A percentile compares a stretch with the other conserved stretches of the same genome.
Conservation (phyloP, 495 filamentous ascomycete genomes). For the Chaetomidium leptoderma region DNA sequence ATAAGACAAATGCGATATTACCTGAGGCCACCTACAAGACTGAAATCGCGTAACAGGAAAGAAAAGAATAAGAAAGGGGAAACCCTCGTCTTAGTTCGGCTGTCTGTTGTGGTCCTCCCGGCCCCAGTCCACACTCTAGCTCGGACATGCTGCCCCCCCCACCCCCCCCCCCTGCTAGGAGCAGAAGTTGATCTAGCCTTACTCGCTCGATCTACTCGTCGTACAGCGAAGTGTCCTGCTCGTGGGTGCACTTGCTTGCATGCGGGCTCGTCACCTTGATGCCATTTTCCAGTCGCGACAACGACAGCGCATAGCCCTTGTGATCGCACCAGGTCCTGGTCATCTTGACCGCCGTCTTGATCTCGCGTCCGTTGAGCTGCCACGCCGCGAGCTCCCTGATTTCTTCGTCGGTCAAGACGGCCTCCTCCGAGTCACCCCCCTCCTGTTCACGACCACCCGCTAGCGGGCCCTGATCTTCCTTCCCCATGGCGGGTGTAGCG, state of each 20-base stretch:
- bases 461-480: no score
- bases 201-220: slow-evolving; percentile 11
- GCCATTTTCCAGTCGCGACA: slow-evolving; percentile 34
- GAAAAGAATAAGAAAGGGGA: no score
- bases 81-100: no score
- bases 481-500: no score
- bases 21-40: no score
- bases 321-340: slow-evolving; percentile 35
- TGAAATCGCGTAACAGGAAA: no score
- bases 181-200: no score
- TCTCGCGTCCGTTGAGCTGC: slow-evolving; percentile 59
- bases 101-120: no score
- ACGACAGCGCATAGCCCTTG: slow-evolving; percentile 34
- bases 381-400: slow-evolving; percentile 42
- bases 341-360: slow-evolving; percentile 59
- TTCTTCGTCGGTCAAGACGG: slow-evolving; percentile 39
- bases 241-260: slow-evolving; percentile 21
- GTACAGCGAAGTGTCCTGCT: slow-evolving; percentile 23
- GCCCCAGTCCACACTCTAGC: no score
- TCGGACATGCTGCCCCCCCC: no score
- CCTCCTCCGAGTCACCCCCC: slow-evolving; percentile 15
- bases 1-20: no score
- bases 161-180: no score
- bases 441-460: not conserved
- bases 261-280: slow-evolving; percentile 36